A percentile compares a stretch with the other conserved stretches of the same genome.
phyloP scores from a whole-genome alignment of 2,329 filamentous ascomycete species.

The Paraphaeosphaeria minitans region DNA sequence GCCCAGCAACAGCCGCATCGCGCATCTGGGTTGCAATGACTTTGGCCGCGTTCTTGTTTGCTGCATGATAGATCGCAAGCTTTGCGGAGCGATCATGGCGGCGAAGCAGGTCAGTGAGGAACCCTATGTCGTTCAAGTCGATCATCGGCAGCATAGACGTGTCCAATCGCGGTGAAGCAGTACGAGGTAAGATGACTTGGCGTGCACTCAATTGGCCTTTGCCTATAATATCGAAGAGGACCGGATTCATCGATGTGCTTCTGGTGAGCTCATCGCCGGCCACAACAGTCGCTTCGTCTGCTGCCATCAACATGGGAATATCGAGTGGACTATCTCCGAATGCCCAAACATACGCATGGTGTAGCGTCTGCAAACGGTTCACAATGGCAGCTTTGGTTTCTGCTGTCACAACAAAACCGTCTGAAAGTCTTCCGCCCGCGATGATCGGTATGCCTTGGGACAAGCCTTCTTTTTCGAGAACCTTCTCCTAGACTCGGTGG shows the following conservation, averaged over 20 bases:
- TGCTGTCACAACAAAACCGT: conserved; percentile 59
- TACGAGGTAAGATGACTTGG: not conserved
- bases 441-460: conserved; percentile 55
- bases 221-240: conserved; percentile 52
- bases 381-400: conserved; percentile 58
- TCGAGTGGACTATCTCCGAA: conserved; percentile 68
- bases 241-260: conserved; percentile 59
- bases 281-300: conserved; percentile 61
- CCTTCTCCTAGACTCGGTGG: conserved; percentile 59
- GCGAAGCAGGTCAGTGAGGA: conserved; percentile 22
- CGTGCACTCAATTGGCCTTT: conserved; percentile 46
- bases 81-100: conserved; percentile 4
- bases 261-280: conserved; percentile 55
- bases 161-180: conserved; percentile 25
- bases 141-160: conserved; percentile 50
- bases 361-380: conserved; percentile 25
- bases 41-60: conserved; percentile 52
- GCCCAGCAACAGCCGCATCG: conserved; percentile 55
- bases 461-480: conserved; percentile 54
- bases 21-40: conserved; percentile 61
- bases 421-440: conserved; percentile 55
- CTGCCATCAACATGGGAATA: conserved; percentile 60
- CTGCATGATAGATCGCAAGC: conserved; percentile 49
- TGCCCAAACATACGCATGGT: conserved; percentile 54
- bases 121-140: conserved; percentile 35